Percentiles rank a stretch among this genome's conserved stretches.
Evolutionary conservation across 352 stramenopile genomes (phyloP).

Genomic region (Phytopythium mirpurense): DNA sequence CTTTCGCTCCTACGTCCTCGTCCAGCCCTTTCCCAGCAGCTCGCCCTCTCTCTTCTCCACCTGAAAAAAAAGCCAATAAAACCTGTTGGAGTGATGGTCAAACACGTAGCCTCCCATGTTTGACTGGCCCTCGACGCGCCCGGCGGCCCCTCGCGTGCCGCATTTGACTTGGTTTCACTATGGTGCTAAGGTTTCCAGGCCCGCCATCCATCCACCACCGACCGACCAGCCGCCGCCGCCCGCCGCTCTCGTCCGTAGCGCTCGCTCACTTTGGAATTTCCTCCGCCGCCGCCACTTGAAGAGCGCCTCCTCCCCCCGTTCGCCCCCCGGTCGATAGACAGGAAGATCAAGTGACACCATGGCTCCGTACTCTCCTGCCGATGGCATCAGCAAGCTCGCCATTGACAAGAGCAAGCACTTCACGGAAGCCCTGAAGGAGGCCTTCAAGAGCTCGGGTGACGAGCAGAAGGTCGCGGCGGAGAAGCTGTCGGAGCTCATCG

Average conservation of each 20-base stretch:
- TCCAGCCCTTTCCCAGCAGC: constrained; percentile 5
- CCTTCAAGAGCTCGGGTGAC: constrained; percentile 57
- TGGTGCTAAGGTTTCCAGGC: background rate
- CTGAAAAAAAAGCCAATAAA: constrained; percentile 1
- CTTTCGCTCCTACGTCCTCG: constrained; percentile 4
- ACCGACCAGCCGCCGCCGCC: too few species aligned
- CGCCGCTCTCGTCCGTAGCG: background rate
- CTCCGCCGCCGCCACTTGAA: constrained; percentile 34
- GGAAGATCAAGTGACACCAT: constrained; percentile 38
- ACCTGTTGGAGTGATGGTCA: background rate
- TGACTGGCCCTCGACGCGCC: constrained; percentile 4
- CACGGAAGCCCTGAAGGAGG: constrained; percentile 76
- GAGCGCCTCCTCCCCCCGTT: constrained; percentile 25
- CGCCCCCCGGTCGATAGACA: constrained; percentile 15
- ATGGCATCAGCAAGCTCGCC: constrained; percentile 79
- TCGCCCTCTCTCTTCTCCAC: constrained; percentile 4
- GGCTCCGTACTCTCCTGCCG: constrained; percentile 77
- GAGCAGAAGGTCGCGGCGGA: constrained; percentile 81
- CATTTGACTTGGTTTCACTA: constrained; percentile 4
- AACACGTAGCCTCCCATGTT: background rate
- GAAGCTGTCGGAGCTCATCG: constrained; percentile 80
- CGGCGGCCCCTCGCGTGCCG: background rate
- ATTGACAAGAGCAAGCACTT: constrained; percentile 91
- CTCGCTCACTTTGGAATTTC: constrained; percentile 79
- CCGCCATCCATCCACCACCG: background rate